phyloP scores from a whole-genome alignment of 257 asterid genomes.

The Craterostigma plantagineum region DNA sequence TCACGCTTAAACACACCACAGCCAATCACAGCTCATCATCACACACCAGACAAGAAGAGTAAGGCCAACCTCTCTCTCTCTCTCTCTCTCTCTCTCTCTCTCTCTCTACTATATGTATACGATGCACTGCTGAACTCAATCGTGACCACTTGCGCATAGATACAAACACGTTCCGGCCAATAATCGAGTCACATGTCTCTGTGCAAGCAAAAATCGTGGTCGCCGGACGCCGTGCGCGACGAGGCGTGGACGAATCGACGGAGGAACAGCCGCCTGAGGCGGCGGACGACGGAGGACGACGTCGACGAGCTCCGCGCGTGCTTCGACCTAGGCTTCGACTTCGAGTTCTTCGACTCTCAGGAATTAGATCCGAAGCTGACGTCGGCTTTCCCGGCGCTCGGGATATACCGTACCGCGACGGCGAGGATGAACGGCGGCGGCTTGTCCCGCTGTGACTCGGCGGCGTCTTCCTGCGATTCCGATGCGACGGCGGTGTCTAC shows the following conservation, averaged over 20 bases:
- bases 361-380: slow-evolving; percentile 46
- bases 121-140: too few species aligned
- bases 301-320: slow-evolving; percentile 61
- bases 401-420: slow-evolving; percentile 33
- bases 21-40: too few species aligned
- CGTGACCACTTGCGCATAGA: too few species aligned
- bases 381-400: slow-evolving; percentile 48
- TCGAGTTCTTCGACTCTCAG: slow-evolving; percentile 43
- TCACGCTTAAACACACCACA: too few species aligned
- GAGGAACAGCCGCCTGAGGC: slow-evolving; percentile 11
- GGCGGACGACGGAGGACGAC: slow-evolving; percentile 36
- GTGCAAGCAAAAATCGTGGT: slow-evolving; percentile 46
- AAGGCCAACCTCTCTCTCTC: too few species aligned
- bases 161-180: too few species aligned
- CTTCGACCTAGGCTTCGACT: slow-evolving; percentile 47
- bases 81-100: too few species aligned
- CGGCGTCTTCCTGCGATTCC: slow-evolving; percentile 20
- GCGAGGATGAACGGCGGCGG: slow-evolving; percentile 20
- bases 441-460: slow-evolving; percentile 32
- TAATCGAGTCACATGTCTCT: too few species aligned
- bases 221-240: slow-evolving; percentile 38
- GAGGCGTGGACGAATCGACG: slow-evolving; percentile 41
- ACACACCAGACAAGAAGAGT: too few species aligned
- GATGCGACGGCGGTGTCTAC: slow-evolving; percentile 11
- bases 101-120: too few species aligned